Evolutionary conservation across 2,329 filamentous ascomycete genomes (phyloP).

Genomic region (Ascochyta pisi): DNA sequence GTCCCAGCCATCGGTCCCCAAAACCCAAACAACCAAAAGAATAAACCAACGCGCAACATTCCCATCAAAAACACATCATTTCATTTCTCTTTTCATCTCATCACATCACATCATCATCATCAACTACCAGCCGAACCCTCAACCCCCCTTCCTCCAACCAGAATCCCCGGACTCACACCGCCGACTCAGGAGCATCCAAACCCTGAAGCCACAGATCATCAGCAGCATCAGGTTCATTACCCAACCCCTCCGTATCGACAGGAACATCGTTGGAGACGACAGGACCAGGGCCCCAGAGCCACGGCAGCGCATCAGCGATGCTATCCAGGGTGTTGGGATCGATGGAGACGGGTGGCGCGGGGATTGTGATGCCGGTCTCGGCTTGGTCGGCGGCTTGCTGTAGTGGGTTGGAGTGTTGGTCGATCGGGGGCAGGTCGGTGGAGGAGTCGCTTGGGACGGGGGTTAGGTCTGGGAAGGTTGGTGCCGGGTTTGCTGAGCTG

Average conservation of each 20-base stretch:
- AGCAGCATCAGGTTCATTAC: neutral
- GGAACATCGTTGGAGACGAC: neutral
- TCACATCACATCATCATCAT: no score
- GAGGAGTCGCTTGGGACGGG: neutral
- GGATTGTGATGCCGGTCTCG: constrained; percentile 1
- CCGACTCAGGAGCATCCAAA: neutral
- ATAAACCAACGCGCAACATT: no score
- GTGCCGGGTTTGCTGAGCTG: no score
- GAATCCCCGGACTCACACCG: neutral
- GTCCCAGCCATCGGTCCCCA: constrained; percentile 6
- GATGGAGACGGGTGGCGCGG: neutral
- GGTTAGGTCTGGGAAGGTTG: neutral
- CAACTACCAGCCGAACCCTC: no score
- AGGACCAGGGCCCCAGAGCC: neutral
- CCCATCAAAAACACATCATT: no score
- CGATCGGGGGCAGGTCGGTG: neutral
- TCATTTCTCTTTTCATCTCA: no score
- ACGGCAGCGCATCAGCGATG: constrained; percentile 8
- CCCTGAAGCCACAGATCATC: neutral
- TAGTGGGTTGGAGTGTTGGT: neutral
- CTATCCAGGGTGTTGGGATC: neutral
- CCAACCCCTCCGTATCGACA: neutral
- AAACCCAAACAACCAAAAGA: no score
- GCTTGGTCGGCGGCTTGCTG: constrained; percentile 10
- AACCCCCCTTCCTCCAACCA: no score